A percentile compares a stretch with the other conserved stretches of the same genome.
Conservation (phyloP, 345 rosid genomes). For the Rhodamnia rubescens region DNA sequence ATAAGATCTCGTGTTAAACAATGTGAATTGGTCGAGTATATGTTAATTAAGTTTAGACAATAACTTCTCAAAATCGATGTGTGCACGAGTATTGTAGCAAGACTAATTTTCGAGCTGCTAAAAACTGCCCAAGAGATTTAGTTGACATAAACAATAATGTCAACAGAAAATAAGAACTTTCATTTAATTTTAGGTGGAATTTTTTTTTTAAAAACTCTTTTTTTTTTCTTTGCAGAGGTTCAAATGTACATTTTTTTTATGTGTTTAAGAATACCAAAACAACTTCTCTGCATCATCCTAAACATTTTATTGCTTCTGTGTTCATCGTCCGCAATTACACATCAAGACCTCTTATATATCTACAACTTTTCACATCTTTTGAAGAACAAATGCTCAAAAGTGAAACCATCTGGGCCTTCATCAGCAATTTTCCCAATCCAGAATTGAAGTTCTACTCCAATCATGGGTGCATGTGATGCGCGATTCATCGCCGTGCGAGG, state of each 20-base stretch:
- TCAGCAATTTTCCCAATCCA: background rate
- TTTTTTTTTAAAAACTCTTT: too few relatives aligned
- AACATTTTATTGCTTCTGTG: background rate
- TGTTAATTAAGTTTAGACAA: background rate
- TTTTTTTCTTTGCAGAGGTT: background rate
- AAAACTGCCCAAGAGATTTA: background rate
- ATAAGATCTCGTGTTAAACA: background rate
- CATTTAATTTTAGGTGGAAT: background rate
- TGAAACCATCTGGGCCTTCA: background rate
- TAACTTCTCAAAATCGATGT: background rate
- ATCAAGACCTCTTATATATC: background rate
- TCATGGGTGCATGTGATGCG: slow-evolving; percentile 22
- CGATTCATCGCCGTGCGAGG: background rate
- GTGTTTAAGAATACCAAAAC: background rate
- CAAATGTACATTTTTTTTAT: slow-evolving; percentile 44
- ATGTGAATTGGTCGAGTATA: background rate
- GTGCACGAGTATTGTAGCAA: background rate
- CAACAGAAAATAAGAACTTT: background rate
- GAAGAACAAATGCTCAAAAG: background rate
- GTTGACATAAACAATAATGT: background rate
- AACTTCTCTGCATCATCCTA: background rate
- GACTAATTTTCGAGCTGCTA: background rate
- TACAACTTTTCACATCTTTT: background rate
- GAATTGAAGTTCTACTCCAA: background rate
- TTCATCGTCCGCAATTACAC: background rate